Percentiles rank a stretch among this genome's conserved stretches.
Conservation (phyloP, 2,329 filamentous ascomycete species). For the Aspergillus pseudoviridinutans region DNA sequence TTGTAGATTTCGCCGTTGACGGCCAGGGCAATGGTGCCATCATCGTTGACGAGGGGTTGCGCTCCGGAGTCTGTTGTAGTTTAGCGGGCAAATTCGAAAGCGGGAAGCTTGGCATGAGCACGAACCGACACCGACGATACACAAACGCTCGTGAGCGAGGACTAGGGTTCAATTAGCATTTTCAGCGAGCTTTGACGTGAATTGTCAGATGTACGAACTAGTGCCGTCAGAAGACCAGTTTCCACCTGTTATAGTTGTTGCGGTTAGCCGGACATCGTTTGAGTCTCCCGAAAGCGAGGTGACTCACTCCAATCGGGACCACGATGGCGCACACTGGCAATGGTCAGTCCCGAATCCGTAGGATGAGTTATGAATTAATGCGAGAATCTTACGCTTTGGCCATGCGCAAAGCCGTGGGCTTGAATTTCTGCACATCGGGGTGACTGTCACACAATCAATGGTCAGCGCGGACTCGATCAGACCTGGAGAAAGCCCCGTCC, state of each 20-base stretch:
- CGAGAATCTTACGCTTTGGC: constrained; percentile 76
- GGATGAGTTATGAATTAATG: neutral
- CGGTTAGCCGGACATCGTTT: constrained; percentile 9
- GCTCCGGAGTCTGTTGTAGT: constrained; percentile 73
- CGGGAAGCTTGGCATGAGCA: constrained; percentile 9
- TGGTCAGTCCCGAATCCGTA: constrained; percentile 28
- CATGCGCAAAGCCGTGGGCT: constrained; percentile 88
- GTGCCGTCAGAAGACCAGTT: constrained; percentile 87
- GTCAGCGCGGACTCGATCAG: constrained; percentile 19
- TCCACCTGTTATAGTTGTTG: constrained; percentile 59
- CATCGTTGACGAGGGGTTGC: constrained; percentile 89
- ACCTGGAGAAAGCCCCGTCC: neutral
- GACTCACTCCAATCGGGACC: constrained; percentile 97
- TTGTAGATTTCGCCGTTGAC: constrained; percentile 99
- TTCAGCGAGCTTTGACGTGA: neutral
- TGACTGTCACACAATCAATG: constrained; percentile 50
- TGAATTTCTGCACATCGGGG: constrained; percentile 93
- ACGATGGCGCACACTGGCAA: constrained; percentile 78
- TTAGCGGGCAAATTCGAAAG: constrained; percentile 11
- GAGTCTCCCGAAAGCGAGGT: constrained; percentile 12
- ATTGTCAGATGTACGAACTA: constrained; percentile 55
- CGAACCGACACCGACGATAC: constrained; percentile 93
- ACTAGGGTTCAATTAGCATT: constrained; percentile 51
- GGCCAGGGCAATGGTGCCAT: constrained; percentile 81
- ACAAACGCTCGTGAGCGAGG: constrained; percentile 93